Evolutionary conservation across 371 early-diverging fungal genomes (phyloP), one percentile per base, ranked within the genome.

Genomic region (Phascolomyces articulosus): DNA sequence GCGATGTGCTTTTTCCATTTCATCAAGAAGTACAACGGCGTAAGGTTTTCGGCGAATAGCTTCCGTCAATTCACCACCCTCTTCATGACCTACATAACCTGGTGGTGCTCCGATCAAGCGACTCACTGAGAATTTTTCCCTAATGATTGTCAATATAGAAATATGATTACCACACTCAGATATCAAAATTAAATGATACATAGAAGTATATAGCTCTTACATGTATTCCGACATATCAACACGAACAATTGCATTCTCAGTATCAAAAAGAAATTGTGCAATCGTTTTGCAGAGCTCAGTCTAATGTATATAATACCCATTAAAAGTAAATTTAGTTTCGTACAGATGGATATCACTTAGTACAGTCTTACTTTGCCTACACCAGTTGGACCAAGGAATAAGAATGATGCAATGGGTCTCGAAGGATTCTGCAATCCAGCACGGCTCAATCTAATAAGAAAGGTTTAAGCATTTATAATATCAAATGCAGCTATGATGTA

Each of bases 221-320:
- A 91, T 90, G 75, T 94, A 96, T 75, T 97, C 96, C 53, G 91
- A 89, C 97, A 96, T 96, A 64, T 97, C 98, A 11, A 96, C 79
- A 13, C 96, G 88, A 40, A 95, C 85, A 69, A 97, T 94, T 40
- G 90, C 90, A 58, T 90, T 87, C 62, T 95, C 94, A 44, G 91
- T 90, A 71, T 95, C 96, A 73, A 96, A 96, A 58, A 97, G 74
- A 60, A 95, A 93, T 56, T 87, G 75, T 0, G 95, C 93, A 34
- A 98, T 81, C 0, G 96, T 89, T 70, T 97, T 97, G 71, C 93
- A 91, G 2, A 98, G 86, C 72, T 97, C 97, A 2, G 93, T 93
- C 74, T 73, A 60, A 21, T 38, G n/a, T 57, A 20, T 34, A 24
- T 57, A 20, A n/a, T n/a, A 9, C 13, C 29, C 16, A 55, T 28